Evolutionary conservation across 371 early-diverging fungal species (phyloP).

Genomic region (Rhizopus microsporus): DNA sequence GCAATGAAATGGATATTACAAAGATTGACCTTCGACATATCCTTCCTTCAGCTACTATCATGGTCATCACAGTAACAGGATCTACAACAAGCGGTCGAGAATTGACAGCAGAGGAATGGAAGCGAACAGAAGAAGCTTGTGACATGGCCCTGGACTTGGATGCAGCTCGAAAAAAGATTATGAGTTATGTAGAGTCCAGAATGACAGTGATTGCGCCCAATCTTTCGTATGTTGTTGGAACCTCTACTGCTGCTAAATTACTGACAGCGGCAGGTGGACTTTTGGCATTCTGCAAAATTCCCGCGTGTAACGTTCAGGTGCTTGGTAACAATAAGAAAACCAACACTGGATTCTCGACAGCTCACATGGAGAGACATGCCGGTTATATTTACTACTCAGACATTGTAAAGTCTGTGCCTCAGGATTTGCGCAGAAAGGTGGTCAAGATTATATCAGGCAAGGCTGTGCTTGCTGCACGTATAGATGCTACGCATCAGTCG

Average conservation of each 20-base stretch:
- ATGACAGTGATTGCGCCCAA: constrained; percentile 96
- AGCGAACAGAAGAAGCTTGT: constrained; percentile 78
- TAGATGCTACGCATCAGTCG: constrained; percentile 76
- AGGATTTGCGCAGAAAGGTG: constrained; percentile 79
- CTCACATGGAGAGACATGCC: constrained; percentile 67
- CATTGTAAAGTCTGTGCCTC: constrained; percentile 66
- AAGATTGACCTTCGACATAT: constrained; percentile 74
- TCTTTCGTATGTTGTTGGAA: constrained; percentile 85
- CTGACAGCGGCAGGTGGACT: constrained; percentile 93
- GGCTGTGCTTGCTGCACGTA: constrained; percentile 81
- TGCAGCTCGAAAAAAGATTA: constrained; percentile 70
- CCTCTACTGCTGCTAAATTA: constrained; percentile 87
- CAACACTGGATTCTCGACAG: constrained; percentile 80
- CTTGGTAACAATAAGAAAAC: constrained; percentile 62
- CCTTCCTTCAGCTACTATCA: constrained; percentile 82
- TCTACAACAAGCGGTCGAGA: constrained; percentile 78
- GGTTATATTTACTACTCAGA: constrained; percentile 85
- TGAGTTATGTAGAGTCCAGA: constrained; percentile 89
- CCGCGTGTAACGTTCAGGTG: constrained; percentile 84
- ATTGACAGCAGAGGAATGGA: constrained; percentile 63
- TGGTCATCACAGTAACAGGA: constrained; percentile 93
- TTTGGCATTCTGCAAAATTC: constrained; percentile 83
- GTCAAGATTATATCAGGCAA: constrained; percentile 84
- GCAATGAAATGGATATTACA: constrained; percentile 69
- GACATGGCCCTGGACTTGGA: constrained; percentile 80